Evolutionary conservation across 495 filamentous ascomycete species (phyloP).

Genomic region (Xylaria longipes): DNA sequence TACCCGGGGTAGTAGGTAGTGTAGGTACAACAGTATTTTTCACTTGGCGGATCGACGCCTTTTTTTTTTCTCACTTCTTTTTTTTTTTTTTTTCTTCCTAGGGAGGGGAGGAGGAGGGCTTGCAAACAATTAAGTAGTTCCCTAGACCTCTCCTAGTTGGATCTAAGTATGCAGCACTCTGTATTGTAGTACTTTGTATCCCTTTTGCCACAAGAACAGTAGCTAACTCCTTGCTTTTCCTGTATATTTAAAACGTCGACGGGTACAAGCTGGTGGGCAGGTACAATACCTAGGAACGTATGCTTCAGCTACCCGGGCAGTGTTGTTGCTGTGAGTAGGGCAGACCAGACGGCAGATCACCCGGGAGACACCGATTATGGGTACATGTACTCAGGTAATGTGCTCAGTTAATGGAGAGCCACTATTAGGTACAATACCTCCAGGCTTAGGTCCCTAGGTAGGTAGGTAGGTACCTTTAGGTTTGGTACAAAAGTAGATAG

Average conservation of each 20-base stretch:
- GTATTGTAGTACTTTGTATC: constrained; percentile 2
- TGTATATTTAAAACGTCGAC: neutral
- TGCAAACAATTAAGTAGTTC: neutral
- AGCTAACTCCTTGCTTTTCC: neutral
- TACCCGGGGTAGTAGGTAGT: neutral
- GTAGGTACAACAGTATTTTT: neutral
- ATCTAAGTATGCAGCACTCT: neutral
- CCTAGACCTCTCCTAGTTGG: constrained; percentile 1
- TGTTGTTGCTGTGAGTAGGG: neutral
- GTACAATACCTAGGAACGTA: no score
- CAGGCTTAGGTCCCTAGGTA: neutral
- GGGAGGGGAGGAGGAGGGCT: neutral
- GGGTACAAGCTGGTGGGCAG: neutral
- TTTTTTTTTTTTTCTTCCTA: neutral
- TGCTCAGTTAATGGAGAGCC: neutral
- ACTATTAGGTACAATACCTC: neutral
- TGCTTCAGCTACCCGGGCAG: neutral
- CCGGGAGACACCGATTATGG: neutral
- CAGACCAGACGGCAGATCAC: neutral
- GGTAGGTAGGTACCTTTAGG: neutral
- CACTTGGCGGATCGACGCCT: neutral
- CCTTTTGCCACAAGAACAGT: neutral
- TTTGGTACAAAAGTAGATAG: neutral
- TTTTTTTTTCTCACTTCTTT: neutral
- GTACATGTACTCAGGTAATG: constrained; percentile 14